phyloP scores from a whole-genome alignment of 2,329 filamentous ascomycete genomes.

The Gliomastix tumulicola region DNA sequence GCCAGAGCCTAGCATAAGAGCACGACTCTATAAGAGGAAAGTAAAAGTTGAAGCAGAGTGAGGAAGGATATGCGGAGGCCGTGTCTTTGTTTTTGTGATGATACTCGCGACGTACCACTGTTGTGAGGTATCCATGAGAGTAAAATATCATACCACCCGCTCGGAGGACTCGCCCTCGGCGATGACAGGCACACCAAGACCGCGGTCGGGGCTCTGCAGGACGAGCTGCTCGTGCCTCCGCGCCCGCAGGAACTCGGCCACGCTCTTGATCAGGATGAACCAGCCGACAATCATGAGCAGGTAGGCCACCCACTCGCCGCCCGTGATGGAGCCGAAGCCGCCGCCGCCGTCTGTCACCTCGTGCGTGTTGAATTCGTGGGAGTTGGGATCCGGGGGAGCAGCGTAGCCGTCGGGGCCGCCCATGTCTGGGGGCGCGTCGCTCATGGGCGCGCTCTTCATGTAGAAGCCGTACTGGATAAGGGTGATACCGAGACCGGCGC shows the following conservation, averaged over 20 bases:
- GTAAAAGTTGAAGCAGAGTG: no score
- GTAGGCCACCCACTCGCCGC: conserved; percentile 86
- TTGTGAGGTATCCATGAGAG: no score
- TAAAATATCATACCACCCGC: conserved; percentile 57
- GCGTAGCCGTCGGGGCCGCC: conserved; percentile 52
- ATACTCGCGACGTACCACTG: no score
- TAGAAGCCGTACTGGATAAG: conserved; percentile 96
- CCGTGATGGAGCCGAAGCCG: conserved; percentile 51
- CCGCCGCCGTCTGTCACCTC: conserved; percentile 47
- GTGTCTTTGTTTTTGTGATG: no score
- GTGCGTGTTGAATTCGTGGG: conserved; percentile 77
- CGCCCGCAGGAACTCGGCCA: conserved; percentile 83
- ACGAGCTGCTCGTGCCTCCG: conserved; percentile 89
- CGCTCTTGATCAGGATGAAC: conserved; percentile 94
- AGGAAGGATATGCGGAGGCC: no score
- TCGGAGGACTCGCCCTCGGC: conserved; percentile 78
- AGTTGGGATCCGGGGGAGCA: conserved; percentile 78
- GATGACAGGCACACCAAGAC: conserved; percentile 77
- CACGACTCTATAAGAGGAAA: no score
- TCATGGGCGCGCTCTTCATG: conserved; percentile 63
- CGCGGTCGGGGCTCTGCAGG: conserved; percentile 84
- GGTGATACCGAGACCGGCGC: conserved; percentile 88
- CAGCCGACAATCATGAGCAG: conserved; percentile 94
- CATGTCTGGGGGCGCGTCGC: conserved; percentile 34
- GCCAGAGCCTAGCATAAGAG: no score